phyloP scores from a whole-genome alignment of 768 basidiomycete species.

The Boletus rubroflammeus region DNA sequence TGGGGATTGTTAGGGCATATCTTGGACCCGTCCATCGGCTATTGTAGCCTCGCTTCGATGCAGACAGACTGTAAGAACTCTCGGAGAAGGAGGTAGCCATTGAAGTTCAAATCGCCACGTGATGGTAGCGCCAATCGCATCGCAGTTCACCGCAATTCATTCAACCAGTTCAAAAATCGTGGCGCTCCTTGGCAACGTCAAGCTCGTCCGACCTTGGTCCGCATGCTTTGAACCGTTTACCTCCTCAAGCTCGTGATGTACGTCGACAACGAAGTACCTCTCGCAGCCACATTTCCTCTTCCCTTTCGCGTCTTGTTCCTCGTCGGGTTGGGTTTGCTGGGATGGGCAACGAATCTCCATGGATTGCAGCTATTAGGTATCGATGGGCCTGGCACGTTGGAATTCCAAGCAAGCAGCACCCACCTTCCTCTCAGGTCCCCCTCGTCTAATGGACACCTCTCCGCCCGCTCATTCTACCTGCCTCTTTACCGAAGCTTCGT shows the following conservation, averaged over 20 bases:
- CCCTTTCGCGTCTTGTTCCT: slow-evolving; percentile 89
- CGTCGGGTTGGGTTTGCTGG: slow-evolving; percentile 73
- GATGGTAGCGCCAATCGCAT: background rate
- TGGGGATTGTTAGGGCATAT: too few relatives aligned
- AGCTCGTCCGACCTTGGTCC: background rate
- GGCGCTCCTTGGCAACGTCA: background rate
- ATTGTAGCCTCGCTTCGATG: too few relatives aligned
- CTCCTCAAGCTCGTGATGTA: slow-evolving; percentile 28
- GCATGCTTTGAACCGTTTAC: slow-evolving; percentile 3
- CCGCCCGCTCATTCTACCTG: slow-evolving; percentile 42
- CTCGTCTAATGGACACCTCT: slow-evolving; percentile 19
- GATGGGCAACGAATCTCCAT: slow-evolving; percentile 94
- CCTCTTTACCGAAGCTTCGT: slow-evolving; percentile 67
- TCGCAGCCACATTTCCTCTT: slow-evolving; percentile 70
- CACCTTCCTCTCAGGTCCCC: slow-evolving; percentile 22
- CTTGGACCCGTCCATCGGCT: too few relatives aligned
- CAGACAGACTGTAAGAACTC: too few relatives aligned
- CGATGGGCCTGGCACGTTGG: slow-evolving; percentile 70
- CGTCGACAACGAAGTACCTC: slow-evolving; percentile 39
- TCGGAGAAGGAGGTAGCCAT: too few relatives aligned
- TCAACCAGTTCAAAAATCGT: background rate
- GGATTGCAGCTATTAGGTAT: slow-evolving; percentile 70
- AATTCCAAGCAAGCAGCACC: slow-evolving; percentile 37
- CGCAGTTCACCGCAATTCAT: background rate
- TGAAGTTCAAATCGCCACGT: too few relatives aligned